Evolutionary conservation across 2,329 filamentous ascomycete genomes (phyloP), one percentile per base, ranked within the genome.

Genomic region (Pestalotiopsis sp.): DNA sequence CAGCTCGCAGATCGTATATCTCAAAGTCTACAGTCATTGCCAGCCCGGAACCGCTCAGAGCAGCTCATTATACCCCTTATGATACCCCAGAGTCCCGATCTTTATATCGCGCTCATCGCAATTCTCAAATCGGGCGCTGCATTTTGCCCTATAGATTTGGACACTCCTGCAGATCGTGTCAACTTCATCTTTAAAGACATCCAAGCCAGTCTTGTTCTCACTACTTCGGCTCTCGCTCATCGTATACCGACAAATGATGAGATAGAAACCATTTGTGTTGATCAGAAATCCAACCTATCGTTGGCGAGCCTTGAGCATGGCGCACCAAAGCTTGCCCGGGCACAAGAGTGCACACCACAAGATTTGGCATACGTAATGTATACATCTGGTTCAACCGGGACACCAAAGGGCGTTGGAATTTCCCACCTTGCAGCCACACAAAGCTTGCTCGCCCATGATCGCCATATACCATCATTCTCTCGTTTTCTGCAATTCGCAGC

Each of bases 401-500:
- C 90, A 4, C 95, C 95, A 0, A 98, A 98, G 82, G 95, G 94
- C 0, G 95, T 98, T 27, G 87, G 88, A 2, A 85, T 98, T 38
- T 94, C 93, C 38, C 95, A 98, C 80, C 82, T 85, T 36, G 93
- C 95, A 17, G 94, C 87, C 7, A 92, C 93, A 0, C 95, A 97
- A 78, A 93, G 92, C 68, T 81, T 98, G 7, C 85, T 97, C 58
- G 93, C 93, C 2, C 95, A 98, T 76, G 86, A 97, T 75, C 85
- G 83, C 61, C 90, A 95, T 73, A 91, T 98, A 56, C 95, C 95
- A 2, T 52, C 66, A 0, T 97, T 97, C 76, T 84, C 84, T 17
- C 88, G 94, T 60, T 97, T 98, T 77, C 86, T 98, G 0, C 95
- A 98, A 77, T 97, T 97, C 78, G 95, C 95, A 4, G 92, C 94